Evolutionary conservation across 177 flowering plant species (phyloP), one percentile per base, ranked within the genome.

Genomic region (Vitis hybrid): DNA sequence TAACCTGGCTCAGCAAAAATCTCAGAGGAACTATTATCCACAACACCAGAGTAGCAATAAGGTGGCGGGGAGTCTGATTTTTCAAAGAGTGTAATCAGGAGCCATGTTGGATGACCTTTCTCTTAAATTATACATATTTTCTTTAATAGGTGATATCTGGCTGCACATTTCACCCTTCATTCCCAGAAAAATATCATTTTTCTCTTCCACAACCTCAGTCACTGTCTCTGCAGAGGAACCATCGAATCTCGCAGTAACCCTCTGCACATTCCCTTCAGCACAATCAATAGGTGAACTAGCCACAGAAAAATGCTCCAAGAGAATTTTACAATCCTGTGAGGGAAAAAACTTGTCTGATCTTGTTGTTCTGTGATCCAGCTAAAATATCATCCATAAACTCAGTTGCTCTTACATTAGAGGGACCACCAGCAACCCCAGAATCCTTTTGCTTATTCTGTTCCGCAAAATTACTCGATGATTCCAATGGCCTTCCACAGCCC

Each of bases 61-160:
- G 23, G 23, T 21, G 23, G 23, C 1, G 23, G 23, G 23, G 23
- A 21, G 23, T 21, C 23, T 21, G 23, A 21, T 21, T 21, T 21
- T 21, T 21, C 23, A n/a, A 21, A 21, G 23, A 21, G 23, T 21
- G 21, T 21, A 21, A 21, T 21, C 21, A 21, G 21, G 21, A 21
- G 21, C 21, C 21, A 21, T 21, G 21, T 30, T 52, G 11, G 70
- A 52, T 40, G 68, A 34, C 18, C 63, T 76, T 67, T 66, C 78
- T 59, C 58, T 56, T 55, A 70, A 63, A 62, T 60, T 76, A 62
- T 60, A 74, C 2, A 58, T 55, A 60, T 67, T 75, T 30, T 78
- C 75, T 48, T 70, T 78, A 17, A 65, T 13, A 10, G 40, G 45
- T 30, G 64, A 60, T 49, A 17, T 23, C 26, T 57, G 69, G 10